Evolutionary conservation across 2,329 filamentous ascomycete genomes (phyloP).

Genomic region (Alternaria sp.): DNA sequence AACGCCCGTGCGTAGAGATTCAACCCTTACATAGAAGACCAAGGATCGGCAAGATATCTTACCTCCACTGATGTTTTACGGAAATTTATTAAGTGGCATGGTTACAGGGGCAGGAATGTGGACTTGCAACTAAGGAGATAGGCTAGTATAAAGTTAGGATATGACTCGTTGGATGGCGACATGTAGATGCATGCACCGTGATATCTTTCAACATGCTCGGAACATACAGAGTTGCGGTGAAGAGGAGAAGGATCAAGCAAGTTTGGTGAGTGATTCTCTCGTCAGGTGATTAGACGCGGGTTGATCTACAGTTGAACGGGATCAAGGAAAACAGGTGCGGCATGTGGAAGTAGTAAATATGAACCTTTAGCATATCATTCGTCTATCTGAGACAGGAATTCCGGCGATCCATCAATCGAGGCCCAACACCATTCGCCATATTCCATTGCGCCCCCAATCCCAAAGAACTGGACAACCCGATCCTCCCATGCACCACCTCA

Average conservation of each 20-base stretch:
- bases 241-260: background rate
- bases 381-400: background rate
- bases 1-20: background rate
- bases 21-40: background rate
- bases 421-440: constrained; percentile 3
- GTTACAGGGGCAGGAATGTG: background rate
- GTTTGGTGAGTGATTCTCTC: background rate
- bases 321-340: background rate
- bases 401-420: background rate
- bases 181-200: background rate
- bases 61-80: background rate
- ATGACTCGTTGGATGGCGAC: background rate
- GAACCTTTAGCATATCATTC: background rate
- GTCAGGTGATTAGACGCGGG: background rate
- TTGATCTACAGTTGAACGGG: background rate
- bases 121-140: background rate
- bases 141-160: background rate
- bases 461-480: constrained; percentile 8
- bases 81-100: background rate
- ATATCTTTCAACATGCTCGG: background rate
- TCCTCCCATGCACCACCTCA: background rate
- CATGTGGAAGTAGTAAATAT: background rate
- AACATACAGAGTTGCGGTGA: background rate
- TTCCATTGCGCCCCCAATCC: background rate
- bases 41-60: background rate